Base-by-base conservation (phyloP, 176 grass and related monocot species). In the Rhynchospora breviuscula region DNA sequence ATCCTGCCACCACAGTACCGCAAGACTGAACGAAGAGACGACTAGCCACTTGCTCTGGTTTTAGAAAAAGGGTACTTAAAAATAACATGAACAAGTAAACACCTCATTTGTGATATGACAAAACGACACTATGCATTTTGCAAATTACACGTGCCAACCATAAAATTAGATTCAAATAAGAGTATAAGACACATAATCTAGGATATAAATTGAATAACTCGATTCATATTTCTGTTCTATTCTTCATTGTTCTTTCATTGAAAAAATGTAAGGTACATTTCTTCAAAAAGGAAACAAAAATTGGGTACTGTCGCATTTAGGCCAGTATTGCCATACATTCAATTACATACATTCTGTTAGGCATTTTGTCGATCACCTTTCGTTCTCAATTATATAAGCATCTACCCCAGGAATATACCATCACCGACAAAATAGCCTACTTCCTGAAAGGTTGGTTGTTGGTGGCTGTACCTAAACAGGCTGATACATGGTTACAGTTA, bases 11-110 rank as follows among this genome's bases (percentile, higher is more conserved):
- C 56, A 81, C 78, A 81, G 63, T 61, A 63, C 59, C 31, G 56
- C 43, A 45, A 81, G 11, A 7, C 58, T 31, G 19, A 81, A 81
- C 10, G 63, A 15, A 48, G 78, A 81, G 14, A 26, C 43, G 31
- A 81, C 78, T 1, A 81, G 23, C 78, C 78, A 81, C 21, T 81
- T 81, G 58, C 78, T 81, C 78, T 63, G 57, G 31, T 63, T 48
- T 81, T 53, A 17, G 19, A 61, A 47, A 45, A 63, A 47, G n/a
- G 8, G 5, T 12, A 2, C 18, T 49, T 73, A 29, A 29, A 29
- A 29, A 29, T 73, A 73, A 73, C 18, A 73, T 43, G 31, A 69
- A 9, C 1, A 73, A 49, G 69, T 21, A 73, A 48, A 72, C 47
- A 47, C 8, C 43, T 21, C 47, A 22, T 73, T 43, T 22, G 8